Percentiles rank a stretch among this genome's conserved stretches.
phyloP scores from a whole-genome alignment of 1,284 basidiomycete genomes.

The Cutaneotrichosporon sp. region DNA sequence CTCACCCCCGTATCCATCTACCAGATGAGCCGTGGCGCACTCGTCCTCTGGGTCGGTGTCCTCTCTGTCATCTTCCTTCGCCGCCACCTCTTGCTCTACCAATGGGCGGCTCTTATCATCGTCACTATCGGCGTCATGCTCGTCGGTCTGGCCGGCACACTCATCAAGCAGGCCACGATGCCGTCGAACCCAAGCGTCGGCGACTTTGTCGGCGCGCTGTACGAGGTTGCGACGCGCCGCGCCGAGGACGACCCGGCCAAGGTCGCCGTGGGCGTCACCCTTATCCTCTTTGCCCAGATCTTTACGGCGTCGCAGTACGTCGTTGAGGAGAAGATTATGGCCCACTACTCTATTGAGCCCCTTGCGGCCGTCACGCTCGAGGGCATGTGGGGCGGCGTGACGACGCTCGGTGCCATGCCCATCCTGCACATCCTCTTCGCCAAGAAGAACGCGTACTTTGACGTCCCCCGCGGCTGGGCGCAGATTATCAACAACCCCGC shows the following conservation, averaged over 20 bases:
- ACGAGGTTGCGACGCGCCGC: slow-evolving; percentile 3
- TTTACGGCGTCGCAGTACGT: slow-evolving; percentile 56
- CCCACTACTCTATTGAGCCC: slow-evolving; percentile 79
- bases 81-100: slow-evolving; percentile 51
- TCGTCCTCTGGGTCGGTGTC: slow-evolving; percentile 93
- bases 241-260: slow-evolving; percentile 44
- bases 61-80: slow-evolving; percentile 88
- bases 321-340: slow-evolving; percentile 92
- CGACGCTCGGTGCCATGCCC: slow-evolving; percentile 49
- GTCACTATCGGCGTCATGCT: slow-evolving; percentile 87
- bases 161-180: slow-evolving; percentile 54
- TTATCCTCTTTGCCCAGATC: slow-evolving; percentile 93
- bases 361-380: slow-evolving; percentile 91
- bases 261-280: slow-evolving; percentile 62
- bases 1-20: slow-evolving; percentile 96
- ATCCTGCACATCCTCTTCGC: slow-evolving; percentile 53
- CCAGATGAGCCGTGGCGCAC: slow-evolving; percentile 95
- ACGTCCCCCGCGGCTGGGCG: slow-evolving; percentile 80
- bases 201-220: slow-evolving; percentile 1
- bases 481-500: slow-evolving; percentile 76
- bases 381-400: slow-evolving; percentile 81
- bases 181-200: background rate
- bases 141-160: slow-evolving; percentile 85
- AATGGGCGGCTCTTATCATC: slow-evolving; percentile 81
- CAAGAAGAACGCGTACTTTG: slow-evolving; percentile 75